Evolutionary conservation across 352 stramenopile genomes (phyloP).

Genomic region (Phytophthora foliorum): DNA sequence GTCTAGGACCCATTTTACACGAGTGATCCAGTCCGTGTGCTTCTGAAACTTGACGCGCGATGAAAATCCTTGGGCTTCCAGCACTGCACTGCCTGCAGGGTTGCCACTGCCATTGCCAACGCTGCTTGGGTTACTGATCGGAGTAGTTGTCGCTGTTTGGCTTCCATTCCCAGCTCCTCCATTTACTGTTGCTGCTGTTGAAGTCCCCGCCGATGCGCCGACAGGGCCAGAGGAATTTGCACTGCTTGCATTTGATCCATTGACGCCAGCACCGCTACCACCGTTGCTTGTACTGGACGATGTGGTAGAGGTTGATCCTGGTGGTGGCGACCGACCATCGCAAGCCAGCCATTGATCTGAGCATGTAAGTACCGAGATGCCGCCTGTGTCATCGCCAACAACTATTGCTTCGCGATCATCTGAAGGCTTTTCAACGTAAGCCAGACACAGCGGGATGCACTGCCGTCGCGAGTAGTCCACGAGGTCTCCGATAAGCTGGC

Average conservation of each 20-base stretch:
- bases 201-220: constrained; percentile 14
- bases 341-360: constrained; percentile 77
- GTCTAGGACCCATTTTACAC: constrained; percentile 87
- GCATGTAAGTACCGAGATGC: constrained; percentile 78
- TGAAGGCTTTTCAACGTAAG: constrained; percentile 82
- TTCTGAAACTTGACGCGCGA: constrained; percentile 83
- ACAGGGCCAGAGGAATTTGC: constrained; percentile 11
- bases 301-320: constrained; percentile 22
- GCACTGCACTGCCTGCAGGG: constrained; percentile 50
- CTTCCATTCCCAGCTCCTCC: constrained; percentile 21
- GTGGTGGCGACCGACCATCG: constrained; percentile 62
- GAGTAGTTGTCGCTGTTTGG: constrained; percentile 18
- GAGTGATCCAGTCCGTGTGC: constrained; percentile 87
- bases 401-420: constrained; percentile 80
- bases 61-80: constrained; percentile 73
- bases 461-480: constrained; percentile 83
- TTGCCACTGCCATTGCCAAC: constrained; percentile 38
- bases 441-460: constrained; percentile 81
- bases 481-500: constrained; percentile 78
- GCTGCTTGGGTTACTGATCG: constrained; percentile 27
- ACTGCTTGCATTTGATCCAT: neutral
- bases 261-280: constrained; percentile 10
- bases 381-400: constrained; percentile 79
- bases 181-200: neutral
- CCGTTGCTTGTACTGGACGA: constrained; percentile 24